phyloP scores from a whole-genome alignment of 2,329 filamentous ascomycete species.

The Annulohypoxylon truncatum region DNA sequence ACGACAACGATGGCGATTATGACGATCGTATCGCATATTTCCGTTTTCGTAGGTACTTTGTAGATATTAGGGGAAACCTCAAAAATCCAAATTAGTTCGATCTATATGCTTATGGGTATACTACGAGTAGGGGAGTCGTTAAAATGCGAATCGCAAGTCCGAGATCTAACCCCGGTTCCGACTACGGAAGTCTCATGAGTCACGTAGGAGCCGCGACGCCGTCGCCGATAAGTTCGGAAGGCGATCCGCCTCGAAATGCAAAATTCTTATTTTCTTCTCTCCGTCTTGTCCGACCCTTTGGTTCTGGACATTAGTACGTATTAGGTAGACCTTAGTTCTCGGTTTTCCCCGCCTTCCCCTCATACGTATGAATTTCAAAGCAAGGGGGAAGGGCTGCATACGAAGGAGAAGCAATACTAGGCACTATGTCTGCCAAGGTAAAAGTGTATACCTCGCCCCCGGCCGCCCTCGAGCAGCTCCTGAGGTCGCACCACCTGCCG shows the following conservation, averaged over 20 bases:
- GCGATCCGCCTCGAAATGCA: background rate
- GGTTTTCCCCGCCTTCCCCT: background rate
- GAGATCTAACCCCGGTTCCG: conserved; percentile 1
- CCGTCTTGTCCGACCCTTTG: background rate
- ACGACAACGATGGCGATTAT: background rate
- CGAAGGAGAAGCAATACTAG: too few species aligned
- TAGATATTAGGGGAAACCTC: background rate
- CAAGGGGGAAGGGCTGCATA: too few species aligned
- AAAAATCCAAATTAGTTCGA: background rate
- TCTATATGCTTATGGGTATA: background rate
- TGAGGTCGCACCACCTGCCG: conserved; percentile 63
- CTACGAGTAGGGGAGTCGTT: background rate
- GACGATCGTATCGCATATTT: background rate
- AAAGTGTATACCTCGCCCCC: conserved; percentile 49
- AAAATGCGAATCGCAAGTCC: background rate
- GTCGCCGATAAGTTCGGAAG: conserved; percentile 18
- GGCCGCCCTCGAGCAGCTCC: conserved; percentile 57
- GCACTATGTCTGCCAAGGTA: conserved; percentile 31
- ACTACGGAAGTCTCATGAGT: conserved; percentile 19
- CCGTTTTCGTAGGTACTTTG: background rate
- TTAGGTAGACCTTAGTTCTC: background rate
- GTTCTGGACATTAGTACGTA: too few species aligned
- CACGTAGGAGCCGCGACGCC: conserved; percentile 8
- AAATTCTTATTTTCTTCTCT: background rate
- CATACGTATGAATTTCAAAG: background rate